Base-by-base conservation (phyloP, 305 asterid species). In the Salvia sclarea region DNA sequence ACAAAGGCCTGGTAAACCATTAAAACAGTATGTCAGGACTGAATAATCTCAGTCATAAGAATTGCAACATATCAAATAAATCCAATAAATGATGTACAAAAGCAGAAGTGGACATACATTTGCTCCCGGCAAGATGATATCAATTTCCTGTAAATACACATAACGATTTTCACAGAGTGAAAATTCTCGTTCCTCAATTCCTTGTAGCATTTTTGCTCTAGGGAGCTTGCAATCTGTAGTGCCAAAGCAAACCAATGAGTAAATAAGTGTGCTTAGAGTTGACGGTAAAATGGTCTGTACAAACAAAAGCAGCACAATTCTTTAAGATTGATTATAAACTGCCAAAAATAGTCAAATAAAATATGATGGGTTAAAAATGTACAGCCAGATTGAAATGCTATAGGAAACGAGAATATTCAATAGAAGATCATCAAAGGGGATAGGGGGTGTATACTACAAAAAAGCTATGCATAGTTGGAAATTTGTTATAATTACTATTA, bases 151-250 rank as follows among this genome's bases (percentile, higher is more conserved):
- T 89, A 95, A 48, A 89, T 89, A 76, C 84, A 83, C 96, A 91
- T 71, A 52, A 91, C 96, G 61, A 83, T 69, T 74, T 89, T 95
- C 71, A 84, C 99, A 5, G 83, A 66, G 60, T 75, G 80, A 68
- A 78, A 83, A 69, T 91, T 95, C 79, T 86, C 95, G 49, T 68
- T 81, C 77, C 99, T 84, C 69, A 95, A 78, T 75, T 91, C 98
- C 92, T 86, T 89, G 79, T 88, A 95, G 80, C 97, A 95, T 80
- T 86, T 84, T 82, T 91, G 96, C 86, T 95, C 99, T 48, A 95
- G 91, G 65, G 89, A 82, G 75, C 72, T 82, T 48, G 97, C 91
- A 66, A 95, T 95, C 99, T 95, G 81, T 43, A 74, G 76, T 67
- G 66, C 30, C 62, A 81, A 72, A 80, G 57, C 52, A 69, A 66